Conservation (phyloP, 768 basidiomycete genomes). For the Panellus pusillus region DNA sequence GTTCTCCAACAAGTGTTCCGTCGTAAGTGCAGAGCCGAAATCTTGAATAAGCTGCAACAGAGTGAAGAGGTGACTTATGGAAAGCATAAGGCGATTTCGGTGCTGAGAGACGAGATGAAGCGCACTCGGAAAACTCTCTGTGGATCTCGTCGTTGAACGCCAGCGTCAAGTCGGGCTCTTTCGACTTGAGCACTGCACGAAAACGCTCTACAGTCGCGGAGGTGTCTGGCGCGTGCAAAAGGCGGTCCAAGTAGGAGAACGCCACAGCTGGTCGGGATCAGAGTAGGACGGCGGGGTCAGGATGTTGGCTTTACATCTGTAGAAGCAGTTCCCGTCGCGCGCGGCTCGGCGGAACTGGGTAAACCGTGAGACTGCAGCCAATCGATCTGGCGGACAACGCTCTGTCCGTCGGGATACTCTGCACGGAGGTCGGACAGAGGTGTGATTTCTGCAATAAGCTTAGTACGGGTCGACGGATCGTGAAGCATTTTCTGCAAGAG, state of each 20-base stretch:
- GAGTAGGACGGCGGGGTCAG: conserved; percentile 6
- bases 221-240: conserved; percentile 41
- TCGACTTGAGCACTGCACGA: conserved; percentile 12
- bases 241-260: conserved; percentile 77
- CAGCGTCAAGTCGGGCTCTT: conserved; percentile 3
- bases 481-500: conserved; percentile 16
- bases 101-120: too few species aligned
- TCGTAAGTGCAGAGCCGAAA: conserved; percentile 11
- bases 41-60: conserved; percentile 13
- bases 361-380: conserved; percentile 61
- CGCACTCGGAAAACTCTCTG: conserved; percentile 17
- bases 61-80: neutral
- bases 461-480: conserved; percentile 11
- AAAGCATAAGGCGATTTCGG: too few species aligned
- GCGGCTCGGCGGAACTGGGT: conserved; percentile 15
- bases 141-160: conserved; percentile 19
- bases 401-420: conserved; percentile 63
- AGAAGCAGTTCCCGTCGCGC: conserved; percentile 86
- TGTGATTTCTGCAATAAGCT: conserved; percentile 52
- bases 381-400: conserved; percentile 75
- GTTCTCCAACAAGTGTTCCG: conserved; percentile 11
- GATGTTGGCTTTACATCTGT: conserved; percentile 60
- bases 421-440: conserved; percentile 55
- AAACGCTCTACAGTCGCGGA: conserved; percentile 14
- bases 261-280: conserved; percentile 59